phyloP scores from a whole-genome alignment of 2,329 filamentous ascomycete species.

The Colletotrichum sp. region DNA sequence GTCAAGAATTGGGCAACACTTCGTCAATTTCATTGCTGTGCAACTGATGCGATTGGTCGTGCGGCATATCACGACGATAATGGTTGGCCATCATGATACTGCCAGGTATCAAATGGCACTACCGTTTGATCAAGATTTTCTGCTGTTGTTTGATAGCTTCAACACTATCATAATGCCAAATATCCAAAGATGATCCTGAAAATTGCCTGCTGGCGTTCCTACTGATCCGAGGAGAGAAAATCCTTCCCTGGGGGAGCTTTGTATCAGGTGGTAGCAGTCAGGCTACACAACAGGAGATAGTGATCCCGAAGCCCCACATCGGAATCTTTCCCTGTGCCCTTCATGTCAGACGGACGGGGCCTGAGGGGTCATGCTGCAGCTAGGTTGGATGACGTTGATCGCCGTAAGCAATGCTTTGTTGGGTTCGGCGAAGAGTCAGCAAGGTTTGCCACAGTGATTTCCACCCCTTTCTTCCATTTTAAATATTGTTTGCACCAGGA shows the following conservation, averaged over 20 bases:
- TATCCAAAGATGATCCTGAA: not conserved
- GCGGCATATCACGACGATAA: not conserved
- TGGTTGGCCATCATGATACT: not conserved
- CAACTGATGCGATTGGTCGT: not conserved
- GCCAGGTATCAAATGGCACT: not conserved
- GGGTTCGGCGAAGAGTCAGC: not conserved
- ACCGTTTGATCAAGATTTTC: not conserved
- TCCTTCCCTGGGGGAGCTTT: not conserved
- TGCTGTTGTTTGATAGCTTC: not conserved
- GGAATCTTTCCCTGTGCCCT: not conserved
- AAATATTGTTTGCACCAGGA: too few relatives aligned
- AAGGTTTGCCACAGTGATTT: not conserved
- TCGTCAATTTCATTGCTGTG: fast-evolving
- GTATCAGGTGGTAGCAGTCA: not conserved
- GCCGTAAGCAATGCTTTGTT: not conserved
- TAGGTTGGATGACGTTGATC: not conserved
- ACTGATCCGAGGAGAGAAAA: not conserved
- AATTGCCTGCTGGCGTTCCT: fast-evolving
- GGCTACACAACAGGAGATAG: not conserved
- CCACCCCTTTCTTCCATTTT: not conserved
- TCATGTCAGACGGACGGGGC: not conserved
- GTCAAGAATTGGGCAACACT: fast-evolving
- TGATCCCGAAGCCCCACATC: not conserved
- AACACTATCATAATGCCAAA: not conserved
- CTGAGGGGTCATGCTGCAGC: not conserved